Evolutionary conservation across 78 protist genomes (phyloP), one percentile per base, ranked within the genome.

Genomic region (Dictyostelium firmibasis): DNA sequence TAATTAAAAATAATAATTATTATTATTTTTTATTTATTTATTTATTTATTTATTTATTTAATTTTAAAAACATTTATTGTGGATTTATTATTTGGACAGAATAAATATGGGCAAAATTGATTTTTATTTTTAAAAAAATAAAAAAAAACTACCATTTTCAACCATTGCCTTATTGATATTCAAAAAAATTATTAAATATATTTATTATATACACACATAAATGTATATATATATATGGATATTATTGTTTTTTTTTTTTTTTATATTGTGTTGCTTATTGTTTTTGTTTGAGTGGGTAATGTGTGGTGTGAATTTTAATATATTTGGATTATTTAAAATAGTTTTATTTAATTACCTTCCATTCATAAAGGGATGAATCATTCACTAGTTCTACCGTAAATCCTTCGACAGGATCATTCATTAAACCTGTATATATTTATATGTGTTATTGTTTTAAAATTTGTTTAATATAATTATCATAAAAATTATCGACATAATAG

Each of bases 381-480:
- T 77, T 86, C 29, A 77, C 85, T 14, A 86, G 47, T 41, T 86
- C 92, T 7, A 86, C 92, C 23, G 92, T 86, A 72, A 86, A 86
- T 50, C 92, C 92, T 27, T 86, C 92, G 20, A 86, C 92, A 25
- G 92, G 92, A 62, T 86, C 92, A n/a, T 75, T 86, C 92, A 86
- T 86, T 38, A 86, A 57, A 86, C 92, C 92, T 86, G 60, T 31
- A 11, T 16, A 62, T 7, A 41, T 86, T 6, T 20, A n/a, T 76
- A 53, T 64, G 38, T 74, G n/a, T 35, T 35, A 33, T 53, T 57
- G 27, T 57, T 57, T 57, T 57, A 20, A 57, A 20, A 20, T 57
- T 57, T 57, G 67, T 57, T 57, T 57, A 57, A 57, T 20, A 57
- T 20, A 20, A 57, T 57, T 57, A 57, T 57, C 16, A 57, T 57